Conservation (phyloP, 176 grass and related monocot genomes). For the Stipa capillata region DNA sequence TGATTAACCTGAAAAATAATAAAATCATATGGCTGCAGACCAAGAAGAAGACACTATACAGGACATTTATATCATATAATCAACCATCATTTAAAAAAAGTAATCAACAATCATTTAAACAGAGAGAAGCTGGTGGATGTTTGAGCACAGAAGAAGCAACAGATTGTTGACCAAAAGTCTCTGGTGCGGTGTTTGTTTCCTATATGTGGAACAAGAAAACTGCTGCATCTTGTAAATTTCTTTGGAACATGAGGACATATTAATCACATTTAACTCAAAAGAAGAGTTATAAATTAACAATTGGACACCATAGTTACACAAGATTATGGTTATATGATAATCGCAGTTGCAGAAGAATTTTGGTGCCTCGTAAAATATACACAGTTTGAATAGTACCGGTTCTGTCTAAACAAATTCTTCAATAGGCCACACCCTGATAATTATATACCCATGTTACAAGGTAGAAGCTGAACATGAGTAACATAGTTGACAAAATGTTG, state of each 20-base stretch:
- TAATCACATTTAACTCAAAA: neutral
- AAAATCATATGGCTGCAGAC: neutral
- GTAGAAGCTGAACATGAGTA: conserved; percentile 1
- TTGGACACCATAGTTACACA: neutral
- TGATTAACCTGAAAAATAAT: conserved; percentile 42
- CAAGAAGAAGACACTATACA: neutral
- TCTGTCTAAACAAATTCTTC: too few species aligned
- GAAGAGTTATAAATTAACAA: too few species aligned
- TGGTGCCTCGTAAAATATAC: too few species aligned
- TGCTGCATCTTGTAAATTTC: neutral
- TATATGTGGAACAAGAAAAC: neutral
- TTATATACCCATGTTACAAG: neutral
- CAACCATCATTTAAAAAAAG: too few species aligned
- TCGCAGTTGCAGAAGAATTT: too few species aligned
- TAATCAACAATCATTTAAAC: too few species aligned
- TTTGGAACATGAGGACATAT: neutral
- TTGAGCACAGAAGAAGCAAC: neutral
- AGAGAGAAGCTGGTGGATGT: too few species aligned
- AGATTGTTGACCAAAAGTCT: neutral
- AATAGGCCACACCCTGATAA: too few species aligned
- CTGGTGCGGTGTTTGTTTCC: neutral
- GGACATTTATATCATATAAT: too few species aligned
- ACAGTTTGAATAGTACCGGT: too few species aligned
- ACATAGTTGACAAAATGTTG: neutral
- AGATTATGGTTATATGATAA: too few species aligned